Conservation (phyloP, 768 basidiomycete species). For the Russula sp. region DNA sequence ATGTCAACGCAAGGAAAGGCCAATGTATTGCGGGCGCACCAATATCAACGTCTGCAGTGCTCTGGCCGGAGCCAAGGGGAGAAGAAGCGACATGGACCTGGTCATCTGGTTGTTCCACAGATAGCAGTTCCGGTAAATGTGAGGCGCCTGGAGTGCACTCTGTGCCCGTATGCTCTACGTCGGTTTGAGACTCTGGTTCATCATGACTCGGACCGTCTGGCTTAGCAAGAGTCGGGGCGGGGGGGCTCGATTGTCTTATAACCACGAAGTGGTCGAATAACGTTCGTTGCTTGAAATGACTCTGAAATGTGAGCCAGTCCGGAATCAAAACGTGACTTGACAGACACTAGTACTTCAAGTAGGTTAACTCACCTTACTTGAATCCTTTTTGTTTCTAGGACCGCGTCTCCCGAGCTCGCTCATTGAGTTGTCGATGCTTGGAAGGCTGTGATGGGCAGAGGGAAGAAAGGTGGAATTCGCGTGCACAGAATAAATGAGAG, state of each 20-base stretch:
- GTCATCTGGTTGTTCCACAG: background rate
- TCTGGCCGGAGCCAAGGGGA: background rate
- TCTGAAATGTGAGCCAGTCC: slow-evolving; percentile 1
- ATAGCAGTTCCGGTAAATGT: background rate
- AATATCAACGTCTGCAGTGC: slow-evolving; percentile 1
- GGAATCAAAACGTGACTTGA: background rate
- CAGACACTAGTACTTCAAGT: background rate
- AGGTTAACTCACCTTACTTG: slow-evolving; percentile 10
- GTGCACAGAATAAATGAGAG: background rate
- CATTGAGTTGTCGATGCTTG: background rate
- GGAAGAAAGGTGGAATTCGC: background rate
- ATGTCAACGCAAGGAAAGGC: slow-evolving; percentile 4
- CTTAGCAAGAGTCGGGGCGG: background rate
- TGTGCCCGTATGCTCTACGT: background rate
- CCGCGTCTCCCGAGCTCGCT: slow-evolving; percentile 7
- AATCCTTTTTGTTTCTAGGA: slow-evolving; percentile 12
- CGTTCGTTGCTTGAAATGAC: slow-evolving; percentile 34
- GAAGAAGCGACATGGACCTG: background rate
- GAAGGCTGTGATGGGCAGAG: background rate
- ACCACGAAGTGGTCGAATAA: slow-evolving; percentile 27
- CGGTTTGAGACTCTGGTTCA: background rate
- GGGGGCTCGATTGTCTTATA: slow-evolving; percentile 7
- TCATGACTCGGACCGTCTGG: background rate
- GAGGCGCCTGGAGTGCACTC: background rate
- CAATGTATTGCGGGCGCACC: slow-evolving; percentile 8